Base-by-base conservation (phyloP, 2,329 filamentous ascomycete species). In the Aspergillus flavus region DNA sequence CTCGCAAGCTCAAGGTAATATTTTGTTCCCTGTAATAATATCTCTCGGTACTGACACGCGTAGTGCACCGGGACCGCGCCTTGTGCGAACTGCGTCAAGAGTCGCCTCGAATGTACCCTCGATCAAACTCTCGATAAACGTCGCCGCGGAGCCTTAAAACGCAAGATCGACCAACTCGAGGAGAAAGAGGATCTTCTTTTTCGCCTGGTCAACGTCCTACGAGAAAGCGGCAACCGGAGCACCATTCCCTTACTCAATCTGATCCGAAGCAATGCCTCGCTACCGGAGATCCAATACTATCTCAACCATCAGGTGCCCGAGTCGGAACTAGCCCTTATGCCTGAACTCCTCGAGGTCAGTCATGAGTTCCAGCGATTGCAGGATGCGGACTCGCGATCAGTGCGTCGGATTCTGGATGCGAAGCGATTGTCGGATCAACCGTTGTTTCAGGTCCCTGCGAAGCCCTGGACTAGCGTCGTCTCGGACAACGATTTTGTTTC, bases 381-480 rank as follows among this genome's bases (percentile, higher is more conserved):
- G 21, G 62, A 66, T 30, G 63, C 60, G 7, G 66, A 70, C n/a
- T 62, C 68, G 36, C 61, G 52, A 4, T 57, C 61, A 7, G 61
- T 63, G 36, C 68, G 67, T 14, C 62, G 61, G 39, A 64, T 67
- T 19, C 61, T 67, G n/a, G 64, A 69, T 21, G 63, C 64, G 4
- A 63, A 68, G 54, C 58, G 61, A 11, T 52, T 69, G 10, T 65
- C 66, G 3, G 71, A 70, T 41, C 60, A 63, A 4, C 67, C 70
- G 6, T 59, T 66, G 3, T 70, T 70, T 48, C 64, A 62, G 9
- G 72, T 76, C 4, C 71, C 71, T 3, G 72, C 74, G 11, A 53
- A 41, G 1, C 74, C 74, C 4, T 77, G 75, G 75, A 76, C 74
- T 2, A 66, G 30, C 2, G 54, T 76, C 19, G 66, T 65, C 5